Evolutionary conservation across 331 rosid genomes (phyloP), one percentile per base, ranked within the genome.

Genomic region (Stylosanthes scabra): DNA sequence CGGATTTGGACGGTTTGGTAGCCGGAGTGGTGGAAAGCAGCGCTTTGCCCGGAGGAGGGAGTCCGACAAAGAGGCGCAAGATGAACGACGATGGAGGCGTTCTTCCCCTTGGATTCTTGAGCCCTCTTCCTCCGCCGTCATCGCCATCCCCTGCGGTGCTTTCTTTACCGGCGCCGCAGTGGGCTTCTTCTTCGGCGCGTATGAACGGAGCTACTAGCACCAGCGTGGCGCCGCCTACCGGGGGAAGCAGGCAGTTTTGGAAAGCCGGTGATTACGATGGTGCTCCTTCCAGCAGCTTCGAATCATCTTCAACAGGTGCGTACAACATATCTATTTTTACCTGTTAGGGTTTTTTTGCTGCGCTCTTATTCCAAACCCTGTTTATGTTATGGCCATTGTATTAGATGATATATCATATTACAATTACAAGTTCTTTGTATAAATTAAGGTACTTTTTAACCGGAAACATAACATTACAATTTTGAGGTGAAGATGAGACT

Each of bases 231-330:
- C 7, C 29, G 42, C 29, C 12, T 14, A 28, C 60, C 25, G 62
- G 51, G n/a, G 56, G 82, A 14, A 56, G 70, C 51, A 90, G 84
- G 75, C 97, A 93, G 85, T 93, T 93, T 27, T 93, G 98, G 98
- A 93, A 93, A 83, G 98, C 98, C 0, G 98, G 98, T 2, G 98
- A 93, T 68, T 93, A 83, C 42, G 97, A 84, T 28, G 90, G 85
- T 10, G 71, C 83, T 63, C 80, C 85, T 16, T 10, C 44, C 7
- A 52, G 61, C 13, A 78, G 70, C 11, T 80, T 87, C 82, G 83
- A 70, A 15, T 72, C 86, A 62, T 45, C 85, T 20, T 66, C 80
- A 54, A 9, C 89, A 0, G 92, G 98, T 93, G 59, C 12, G 39
- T 20, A 20, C 1, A 20, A 20, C 25, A 1, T 51, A 51, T 11